phyloP scores from a whole-genome alignment of 306 rosid genomes.

The Cicer pinnatifidum region DNA sequence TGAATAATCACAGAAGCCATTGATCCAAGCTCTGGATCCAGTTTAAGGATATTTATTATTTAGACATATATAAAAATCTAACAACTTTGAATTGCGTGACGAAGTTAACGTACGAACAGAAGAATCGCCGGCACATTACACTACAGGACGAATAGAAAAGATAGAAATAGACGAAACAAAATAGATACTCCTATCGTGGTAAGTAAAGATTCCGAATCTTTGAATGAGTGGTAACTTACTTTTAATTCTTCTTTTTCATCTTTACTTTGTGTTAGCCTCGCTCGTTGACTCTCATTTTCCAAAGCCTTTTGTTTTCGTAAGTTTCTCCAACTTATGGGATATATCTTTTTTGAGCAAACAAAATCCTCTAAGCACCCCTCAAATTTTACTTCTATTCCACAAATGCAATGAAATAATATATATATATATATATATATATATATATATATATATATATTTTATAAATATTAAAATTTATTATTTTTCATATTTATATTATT shows the following conservation, averaged over 20 bases:
- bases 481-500: too few relatives aligned
- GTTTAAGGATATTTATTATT: conserved; percentile 11
- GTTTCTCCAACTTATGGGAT: too few relatives aligned
- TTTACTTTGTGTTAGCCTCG: neutral
- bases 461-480: too few relatives aligned
- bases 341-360: too few relatives aligned
- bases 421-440: too few relatives aligned
- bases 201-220: neutral
- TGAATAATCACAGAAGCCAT: conserved; percentile 54
- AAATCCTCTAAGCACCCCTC: too few relatives aligned
- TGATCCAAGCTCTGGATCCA: conserved; percentile 26
- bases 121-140: conserved; percentile 58
- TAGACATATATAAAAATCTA: conserved; percentile 30
- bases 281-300: neutral
- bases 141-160: conserved; percentile 47
- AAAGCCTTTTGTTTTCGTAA: too few relatives aligned
- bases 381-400: too few relatives aligned
- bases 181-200: neutral
- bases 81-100: conserved; percentile 27
- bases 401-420: too few relatives aligned
- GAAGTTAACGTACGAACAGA: conserved; percentile 20
- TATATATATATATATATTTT: too few relatives aligned
- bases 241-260: neutral
- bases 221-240: neutral
- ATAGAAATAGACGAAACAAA: neutral